Evolutionary conservation across 768 basidiomycete species (phyloP), one percentile per base, ranked within the genome.

Genomic region (Pulveroboletus sp.): DNA sequence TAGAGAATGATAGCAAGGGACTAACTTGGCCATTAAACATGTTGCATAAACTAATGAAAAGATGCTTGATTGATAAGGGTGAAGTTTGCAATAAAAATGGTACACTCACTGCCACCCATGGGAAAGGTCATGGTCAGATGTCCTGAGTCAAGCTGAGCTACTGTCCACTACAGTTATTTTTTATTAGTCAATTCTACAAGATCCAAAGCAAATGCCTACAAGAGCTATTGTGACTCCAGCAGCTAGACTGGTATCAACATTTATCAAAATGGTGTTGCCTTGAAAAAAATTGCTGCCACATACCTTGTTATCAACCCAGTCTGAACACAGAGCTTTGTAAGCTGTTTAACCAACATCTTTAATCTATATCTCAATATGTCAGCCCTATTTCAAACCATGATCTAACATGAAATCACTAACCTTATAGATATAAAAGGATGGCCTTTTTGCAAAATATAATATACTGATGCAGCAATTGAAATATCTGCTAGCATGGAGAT

Each of bases 11-110:
- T 24, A 32, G 5, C 2, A 32, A 26, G 14, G 2, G 6, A 49
- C 65, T 45, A 11, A 67, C 65, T 67, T 66, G 17, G 65, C 48
- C 56, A 66, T 66, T 2, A 66, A 47, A 31, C 67, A 66, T 38
- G 21, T 18, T 27, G 62, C 59, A 55, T 66, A 66, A 32, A 67
- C 65, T 66, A 7, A 40, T 31, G 9, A 38, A 11, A 3, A 6
- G 24, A 49, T n/a, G 8, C 0, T 46, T 26, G 21, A 21, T 37
- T 4, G 8, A 10, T 36, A 30, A n/a, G 5, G 3, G 2, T 14
- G 8, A 40, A 30, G 0, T 27, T 32, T 27, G 1, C 28, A 21
- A 31, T 2, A 8, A 11, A 26, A 38, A 15, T 5, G 39, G 15
- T 41, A 8, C 5, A 50, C 65, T 56, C n/a, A 66, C 65, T 43